Percentiles rank a stretch among this genome's conserved stretches.
Evolutionary conservation across 306 rosid genomes (phyloP).

Genomic region (Leucaena leucocephala): DNA sequence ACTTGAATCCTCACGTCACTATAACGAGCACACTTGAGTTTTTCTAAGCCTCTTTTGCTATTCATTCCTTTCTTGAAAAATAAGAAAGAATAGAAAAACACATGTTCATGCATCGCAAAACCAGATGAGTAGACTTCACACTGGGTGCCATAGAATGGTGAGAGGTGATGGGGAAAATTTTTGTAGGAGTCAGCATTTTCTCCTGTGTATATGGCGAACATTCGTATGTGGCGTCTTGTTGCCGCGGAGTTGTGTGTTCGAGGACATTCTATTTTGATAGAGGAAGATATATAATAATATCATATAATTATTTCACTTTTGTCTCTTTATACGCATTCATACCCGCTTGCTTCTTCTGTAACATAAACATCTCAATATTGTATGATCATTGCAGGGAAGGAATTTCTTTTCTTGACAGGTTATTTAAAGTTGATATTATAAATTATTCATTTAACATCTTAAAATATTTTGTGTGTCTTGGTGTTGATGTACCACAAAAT

Average conservation of each 20-base stretch:
- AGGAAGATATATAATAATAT: not conserved
- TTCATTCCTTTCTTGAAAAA: constrained; percentile 4
- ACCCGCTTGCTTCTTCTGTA: too few relatives aligned
- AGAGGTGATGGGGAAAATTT: constrained; percentile 39
- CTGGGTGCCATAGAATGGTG: constrained; percentile 10
- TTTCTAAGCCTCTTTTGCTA: constrained; percentile 42
- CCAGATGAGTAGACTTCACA: constrained; percentile 13
- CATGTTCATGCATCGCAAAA: not conserved
- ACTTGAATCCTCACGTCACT: constrained; percentile 64
- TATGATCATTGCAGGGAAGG: too few relatives aligned
- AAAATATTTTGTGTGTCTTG: too few relatives aligned
- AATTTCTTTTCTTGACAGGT: too few relatives aligned
- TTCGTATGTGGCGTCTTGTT: not conserved
- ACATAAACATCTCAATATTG: too few relatives aligned
- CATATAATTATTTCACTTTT: not conserved
- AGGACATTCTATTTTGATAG: not conserved
- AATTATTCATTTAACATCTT: too few relatives aligned
- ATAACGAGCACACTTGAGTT: constrained; percentile 62
- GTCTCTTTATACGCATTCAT: too few relatives aligned
- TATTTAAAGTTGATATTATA: too few relatives aligned
- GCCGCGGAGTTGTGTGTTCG: not conserved
- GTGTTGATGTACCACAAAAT: too few relatives aligned
- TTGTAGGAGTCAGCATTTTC: constrained; percentile 33
- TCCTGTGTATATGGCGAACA: constrained; percentile 13
- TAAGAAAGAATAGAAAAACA: not conserved